A percentile compares a stretch with the other conserved stretches of the same genome.
These are phyloP conservation scores for Penicillium polonicum DNA, from an alignment of 2,329 filamentous ascomycete species.

Conservation along the genomic window DNA sequence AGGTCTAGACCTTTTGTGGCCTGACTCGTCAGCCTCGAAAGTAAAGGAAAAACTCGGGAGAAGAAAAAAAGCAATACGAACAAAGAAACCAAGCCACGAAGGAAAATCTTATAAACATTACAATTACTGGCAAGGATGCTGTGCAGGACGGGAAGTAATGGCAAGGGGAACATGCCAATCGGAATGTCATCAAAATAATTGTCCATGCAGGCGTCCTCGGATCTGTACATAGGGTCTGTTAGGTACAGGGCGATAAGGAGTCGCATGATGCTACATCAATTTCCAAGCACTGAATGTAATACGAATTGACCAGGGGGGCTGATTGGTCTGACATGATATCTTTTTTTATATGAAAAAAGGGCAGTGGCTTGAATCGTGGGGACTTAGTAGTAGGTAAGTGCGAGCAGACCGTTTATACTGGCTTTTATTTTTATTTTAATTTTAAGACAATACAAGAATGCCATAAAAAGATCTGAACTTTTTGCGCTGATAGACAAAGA, in stretches of 20 bases:
- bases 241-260: slow-evolving; percentile 6
- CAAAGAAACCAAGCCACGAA: slow-evolving; percentile 3
- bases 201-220: slow-evolving; percentile 10
- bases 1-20: slow-evolving; percentile 4
- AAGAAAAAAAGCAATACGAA: not conserved
- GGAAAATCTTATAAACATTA: not conserved
- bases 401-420: not conserved
- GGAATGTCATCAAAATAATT: slow-evolving; percentile 4
- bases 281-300: slow-evolving; percentile 1
- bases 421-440: slow-evolving; percentile 1
- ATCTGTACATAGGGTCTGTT: not conserved
- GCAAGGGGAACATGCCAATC: slow-evolving; percentile 14
- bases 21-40: slow-evolving; percentile 8
- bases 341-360: not conserved
- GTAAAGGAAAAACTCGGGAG: not conserved
- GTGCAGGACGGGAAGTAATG: slow-evolving; percentile 12
- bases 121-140: slow-evolving; percentile 1
- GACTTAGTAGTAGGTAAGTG: not conserved
- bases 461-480: slow-evolving; percentile 20
- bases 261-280: slow-evolving; percentile 10
- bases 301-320: slow-evolving; percentile 1
- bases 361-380: slow-evolving; percentile 6
- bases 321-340: slow-evolving; percentile 13
- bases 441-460: not conserved
- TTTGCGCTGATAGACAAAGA: slow-evolving; percentile 19